Base-by-base conservation (phyloP, 1,139 yeast genomes). In the Geotrichum reessii region DNA sequence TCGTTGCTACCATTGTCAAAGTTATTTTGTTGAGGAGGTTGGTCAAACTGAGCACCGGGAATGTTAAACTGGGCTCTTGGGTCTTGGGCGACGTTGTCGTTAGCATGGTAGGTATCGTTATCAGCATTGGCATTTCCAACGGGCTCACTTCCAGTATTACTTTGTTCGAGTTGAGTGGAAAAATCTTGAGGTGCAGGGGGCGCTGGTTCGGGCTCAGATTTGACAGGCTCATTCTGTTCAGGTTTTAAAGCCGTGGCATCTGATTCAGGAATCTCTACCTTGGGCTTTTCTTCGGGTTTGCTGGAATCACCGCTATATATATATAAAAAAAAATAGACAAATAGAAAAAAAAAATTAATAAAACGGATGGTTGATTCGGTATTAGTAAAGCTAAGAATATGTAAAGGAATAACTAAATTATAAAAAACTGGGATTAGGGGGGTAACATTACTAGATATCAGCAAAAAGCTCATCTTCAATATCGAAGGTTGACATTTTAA, bases 391-490 rank as follows among this genome's bases (percentile, higher is more conserved):
- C 40, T 28, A 44, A 17, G 52, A 49, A 56, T 56, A 56, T 56
- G 48, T 53, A 53, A 17, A 25, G 46, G 48, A 52, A 48, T 25
- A 48, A 27, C 47, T 52, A 51, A 19, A 19, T 21, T 44, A 48
- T 37, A 27, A 37, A 57, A 57, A 24, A 49, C 54, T 25, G 33
- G 52, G 47, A 46, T 50, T 47, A 53, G 51, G 56, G 51, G 56
- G 59, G 59, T 40, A 58, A 61, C 59, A 59, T 64, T 74, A 76
- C 79, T 87, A 87, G 73, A 87, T 85, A 73, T 87, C 93, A 73
- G 86, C 89, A 73, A 87, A 87, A 73, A 76, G 72, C 59, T 87
- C 91, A 74, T 89, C 96, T 75, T 90, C 97, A 76, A 90, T 96
- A 71, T 85, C 91, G 66, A 80, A 75, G 61, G 79, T 74, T 61